Evolutionary conservation across 2,329 filamentous ascomycete species (phyloP).

Genomic region (Fusarium transvaalense): DNA sequence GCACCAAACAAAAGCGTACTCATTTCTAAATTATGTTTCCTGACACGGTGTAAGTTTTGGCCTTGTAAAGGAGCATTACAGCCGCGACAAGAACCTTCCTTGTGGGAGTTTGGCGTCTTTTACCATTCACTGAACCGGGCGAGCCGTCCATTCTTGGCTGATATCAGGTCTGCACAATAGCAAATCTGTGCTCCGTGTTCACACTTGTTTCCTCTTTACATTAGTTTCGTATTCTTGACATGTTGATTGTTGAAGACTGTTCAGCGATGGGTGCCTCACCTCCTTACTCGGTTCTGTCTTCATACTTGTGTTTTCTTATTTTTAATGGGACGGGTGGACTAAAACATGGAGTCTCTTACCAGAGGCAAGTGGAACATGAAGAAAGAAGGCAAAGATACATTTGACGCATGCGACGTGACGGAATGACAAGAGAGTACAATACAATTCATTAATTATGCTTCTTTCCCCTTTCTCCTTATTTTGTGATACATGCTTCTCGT

Average conservation of each 20-base stretch:
- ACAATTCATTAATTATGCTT: conserved; percentile 38
- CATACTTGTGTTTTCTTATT: background rate
- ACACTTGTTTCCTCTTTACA: conserved; percentile 8
- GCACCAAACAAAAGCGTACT: conserved; percentile 9
- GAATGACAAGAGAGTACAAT: conserved; percentile 22
- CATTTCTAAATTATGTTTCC: background rate
- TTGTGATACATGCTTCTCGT: background rate
- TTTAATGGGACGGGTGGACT: conserved; percentile 1
- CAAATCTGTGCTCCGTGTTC: conserved; percentile 1
- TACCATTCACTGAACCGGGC: conserved; percentile 1
- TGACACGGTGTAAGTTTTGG: conserved; percentile 22
- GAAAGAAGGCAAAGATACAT: conserved; percentile 18
- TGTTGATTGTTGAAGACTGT: conserved; percentile 31
- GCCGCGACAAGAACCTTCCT: background rate
- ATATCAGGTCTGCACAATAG: conserved; percentile 12
- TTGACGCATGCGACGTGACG: conserved; percentile 40
- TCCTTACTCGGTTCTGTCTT: background rate
- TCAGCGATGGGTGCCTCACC: conserved; percentile 10
- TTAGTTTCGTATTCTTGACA: conserved; percentile 19
- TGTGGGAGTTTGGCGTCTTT: conserved; percentile 7
- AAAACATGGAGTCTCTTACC: background rate
- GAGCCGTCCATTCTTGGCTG: conserved; percentile 2
- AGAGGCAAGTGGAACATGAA: conserved; percentile 9
- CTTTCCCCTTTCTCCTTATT: background rate
- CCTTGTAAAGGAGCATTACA: conserved; percentile 14